Evolutionary conservation across 2,329 filamentous ascomycete species (phyloP).

Genomic region (Aspergillus fijiensis): DNA sequence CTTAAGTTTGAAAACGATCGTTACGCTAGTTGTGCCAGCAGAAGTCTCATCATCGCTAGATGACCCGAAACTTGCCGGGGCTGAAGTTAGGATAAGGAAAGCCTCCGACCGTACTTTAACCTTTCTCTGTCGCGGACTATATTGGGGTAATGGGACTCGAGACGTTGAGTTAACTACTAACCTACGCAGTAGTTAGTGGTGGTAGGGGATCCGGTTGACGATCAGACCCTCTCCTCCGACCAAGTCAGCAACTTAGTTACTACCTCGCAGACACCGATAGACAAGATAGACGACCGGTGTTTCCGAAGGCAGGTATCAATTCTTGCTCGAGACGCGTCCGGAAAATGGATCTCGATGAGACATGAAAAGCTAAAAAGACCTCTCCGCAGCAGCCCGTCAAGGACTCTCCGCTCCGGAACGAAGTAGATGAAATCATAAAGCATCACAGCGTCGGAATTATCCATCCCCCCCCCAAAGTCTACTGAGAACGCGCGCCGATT

Average conservation of each 20-base stretch:
- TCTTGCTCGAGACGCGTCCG: slow-evolving; percentile 7
- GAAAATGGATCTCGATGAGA: background rate
- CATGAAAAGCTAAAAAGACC: background rate
- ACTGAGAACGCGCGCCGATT: background rate
- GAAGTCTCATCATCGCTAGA: background rate
- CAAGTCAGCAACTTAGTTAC: background rate
- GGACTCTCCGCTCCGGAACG: background rate
- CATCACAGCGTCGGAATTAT: background rate
- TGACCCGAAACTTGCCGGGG: background rate
- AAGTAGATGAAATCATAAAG: background rate
- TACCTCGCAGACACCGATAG: too few relatives aligned
- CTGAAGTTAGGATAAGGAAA: slow-evolving; percentile 4
- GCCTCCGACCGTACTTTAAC: background rate
- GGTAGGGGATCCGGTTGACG: background rate
- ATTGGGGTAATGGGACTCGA: background rate
- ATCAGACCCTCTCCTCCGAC: background rate
- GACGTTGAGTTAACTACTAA: too few relatives aligned
- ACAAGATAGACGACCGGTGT: background rate
- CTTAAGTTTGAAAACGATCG: slow-evolving; percentile 1
- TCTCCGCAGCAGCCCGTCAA: background rate
- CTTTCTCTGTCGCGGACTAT: background rate
- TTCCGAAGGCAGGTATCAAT: slow-evolving; percentile 7
- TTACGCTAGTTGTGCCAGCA: slow-evolving; percentile 1
- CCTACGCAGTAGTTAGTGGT: too few relatives aligned
- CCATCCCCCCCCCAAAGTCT: background rate